Conservation (phyloP, 495 filamentous ascomycete genomes). For the Hypoxylon fuscum region DNA sequence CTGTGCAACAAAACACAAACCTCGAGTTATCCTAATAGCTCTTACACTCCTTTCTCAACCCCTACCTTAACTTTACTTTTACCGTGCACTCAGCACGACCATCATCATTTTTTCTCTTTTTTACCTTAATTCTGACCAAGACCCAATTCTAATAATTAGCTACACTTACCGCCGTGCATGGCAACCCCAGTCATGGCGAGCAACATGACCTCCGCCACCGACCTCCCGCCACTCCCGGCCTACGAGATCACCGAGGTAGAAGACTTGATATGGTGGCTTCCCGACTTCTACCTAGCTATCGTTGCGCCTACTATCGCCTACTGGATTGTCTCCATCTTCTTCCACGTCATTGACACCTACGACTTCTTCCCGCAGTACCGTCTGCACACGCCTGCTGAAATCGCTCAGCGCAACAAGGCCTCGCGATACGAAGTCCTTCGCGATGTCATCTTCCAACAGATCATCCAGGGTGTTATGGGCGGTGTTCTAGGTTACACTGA, state of each 20-base stretch:
- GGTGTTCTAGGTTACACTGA: constrained; percentile 70
- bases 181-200: constrained; percentile 39
- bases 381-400: constrained; percentile 89
- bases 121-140: neutral
- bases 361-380: constrained; percentile 88
- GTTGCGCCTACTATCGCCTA: constrained; percentile 84
- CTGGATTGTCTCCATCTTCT: constrained; percentile 87
- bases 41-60: neutral
- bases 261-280: constrained; percentile 77
- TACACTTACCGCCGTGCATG: constrained; percentile 10
- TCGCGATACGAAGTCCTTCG: constrained; percentile 81
- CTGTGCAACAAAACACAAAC: no score
- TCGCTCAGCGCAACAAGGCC: constrained; percentile 86
- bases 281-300: constrained; percentile 79
- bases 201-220: constrained; percentile 49
- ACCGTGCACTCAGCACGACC: neutral
- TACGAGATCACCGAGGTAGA: constrained; percentile 73
- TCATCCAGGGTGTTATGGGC: constrained; percentile 80
- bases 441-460: constrained; percentile 88
- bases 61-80: neutral
- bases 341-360: constrained; percentile 82
- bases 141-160: constrained; percentile 7
- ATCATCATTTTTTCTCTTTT: constrained; percentile 9
- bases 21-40: no score
- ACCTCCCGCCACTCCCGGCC: constrained; percentile 79